Evolutionary conservation across 2,329 filamentous ascomycete species (phyloP), one percentile per base, ranked within the genome.

Genomic region (Beauveria asiatica): DNA sequence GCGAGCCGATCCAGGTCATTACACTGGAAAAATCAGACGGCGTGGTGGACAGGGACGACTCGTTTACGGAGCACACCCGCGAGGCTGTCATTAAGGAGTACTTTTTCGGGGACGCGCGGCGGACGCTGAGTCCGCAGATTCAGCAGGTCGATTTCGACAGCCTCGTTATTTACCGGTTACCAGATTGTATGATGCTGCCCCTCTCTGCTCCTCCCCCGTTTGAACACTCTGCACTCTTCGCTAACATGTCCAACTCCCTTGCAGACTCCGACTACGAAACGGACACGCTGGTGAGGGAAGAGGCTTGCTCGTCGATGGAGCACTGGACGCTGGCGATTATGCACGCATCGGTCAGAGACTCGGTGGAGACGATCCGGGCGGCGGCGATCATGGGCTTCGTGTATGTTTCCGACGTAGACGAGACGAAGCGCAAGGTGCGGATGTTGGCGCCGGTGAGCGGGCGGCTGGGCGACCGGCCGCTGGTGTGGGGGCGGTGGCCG

Each of bases 321-420:
- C 92, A 96, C 69, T 89, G 88, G 70, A 81, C 96, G 0, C 77
- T 97, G 9, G 91, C 93, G 0, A 86, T 99, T 57, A 91, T 95
- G 73, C 86, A 92, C 69, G 91, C 89, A 50, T 81, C 83, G 2
- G 74, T 83, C 0, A 85, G 83, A 51, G 91, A 94, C 62, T 76
- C 82, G 1, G 82, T 88, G 7, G 85, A 90, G 52, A 82, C 84
- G 1, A 86, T 97, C 49, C 83, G 90, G 13, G 88, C 92, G 66
- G 86, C 92, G 8, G 88, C 87, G 60, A 86, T 97, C 33, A 88
- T 95, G 82, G 94, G 94, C 0, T 99, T 96, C 69, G 82, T 97
- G 33, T 97, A 96, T 69, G 89, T 97, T 17, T 88, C 90, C 1
- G 90, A 96, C 63, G 90, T 97, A 4, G 92, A 99, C 69, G 89